phyloP scores from a whole-genome alignment of 2,329 filamentous ascomycete species.

The Fusarium sp. region DNA sequence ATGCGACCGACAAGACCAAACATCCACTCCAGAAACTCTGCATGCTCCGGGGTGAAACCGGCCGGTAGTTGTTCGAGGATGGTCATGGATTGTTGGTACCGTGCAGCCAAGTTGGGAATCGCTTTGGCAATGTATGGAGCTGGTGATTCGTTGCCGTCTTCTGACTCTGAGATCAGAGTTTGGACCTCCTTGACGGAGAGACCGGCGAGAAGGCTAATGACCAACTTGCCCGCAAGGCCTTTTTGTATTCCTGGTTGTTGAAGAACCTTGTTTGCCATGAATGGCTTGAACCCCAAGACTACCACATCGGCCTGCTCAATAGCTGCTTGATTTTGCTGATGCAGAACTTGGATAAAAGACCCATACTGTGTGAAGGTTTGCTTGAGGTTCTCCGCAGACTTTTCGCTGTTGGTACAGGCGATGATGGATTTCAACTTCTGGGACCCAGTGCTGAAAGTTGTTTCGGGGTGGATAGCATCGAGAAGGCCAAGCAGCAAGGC shows the following conservation, averaged over 20 bases:
- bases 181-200: constrained; percentile 1
- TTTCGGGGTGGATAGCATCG: constrained; percentile 8
- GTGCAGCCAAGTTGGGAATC: constrained; percentile 20
- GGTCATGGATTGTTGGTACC: constrained; percentile 20
- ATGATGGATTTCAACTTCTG: too few relatives aligned
- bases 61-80: constrained; percentile 1
- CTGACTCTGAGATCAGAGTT: not conserved
- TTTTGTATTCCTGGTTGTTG: not conserved
- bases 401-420: too few relatives aligned
- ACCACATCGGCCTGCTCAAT: not conserved
- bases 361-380: too few relatives aligned
- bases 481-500: constrained; percentile 18
- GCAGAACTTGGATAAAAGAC: too few relatives aligned
- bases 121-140: constrained; percentile 8
- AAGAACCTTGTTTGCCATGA: constrained; percentile 16
- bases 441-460: too few relatives aligned
- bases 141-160: too few relatives aligned
- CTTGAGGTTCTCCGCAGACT: too few relatives aligned
- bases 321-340: too few relatives aligned
- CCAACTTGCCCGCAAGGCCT: constrained; percentile 6
- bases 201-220: constrained; percentile 23
- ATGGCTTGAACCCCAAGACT: constrained; percentile 24
- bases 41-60: not conserved
- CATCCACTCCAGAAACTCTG: constrained; percentile 5
- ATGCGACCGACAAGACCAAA: constrained; percentile 11